Base-by-base conservation (phyloP, 305 asterid genomes). In the Fraxinus baroniana region DNA sequence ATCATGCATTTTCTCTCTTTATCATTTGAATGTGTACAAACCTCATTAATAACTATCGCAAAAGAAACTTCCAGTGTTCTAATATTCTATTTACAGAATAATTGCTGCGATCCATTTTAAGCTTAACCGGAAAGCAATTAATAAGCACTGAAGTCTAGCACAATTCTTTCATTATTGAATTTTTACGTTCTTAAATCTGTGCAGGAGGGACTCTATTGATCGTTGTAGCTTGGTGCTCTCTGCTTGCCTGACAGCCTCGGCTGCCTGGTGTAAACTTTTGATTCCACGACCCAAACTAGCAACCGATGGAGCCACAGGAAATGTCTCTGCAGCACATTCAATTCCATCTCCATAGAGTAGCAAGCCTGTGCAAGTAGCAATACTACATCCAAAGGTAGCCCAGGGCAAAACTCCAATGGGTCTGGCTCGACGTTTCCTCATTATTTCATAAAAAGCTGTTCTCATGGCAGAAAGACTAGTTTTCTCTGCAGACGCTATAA, bases 221-320 rank as follows among this genome's bases (percentile, higher is more conserved):
- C 78, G 90, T 82, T 93, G 97, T 83, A 94, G 86, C 79, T 92
- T 87, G 36, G 93, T 88, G 82, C 91, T 86, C 88, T 94, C 97
- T 24, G 88, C 86, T 78, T 86, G 90, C 87, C 86, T 84, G 33
- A 89, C 90, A 3, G 87, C 90, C 83, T 80, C 78, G 18, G 99
- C 90, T 7, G 97, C 95, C 83, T 86, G 87, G 74, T 89, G 99
- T 72, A 96, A 80, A 62, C 89, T 96, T 55, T 82, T 89, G 79
- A 95, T 88, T 62, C 99, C 99, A 36, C 98, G 95, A 24, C 99
- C 99, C 93, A 95, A 89, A 80, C 90, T 90, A 39, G 98, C 99
- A 55, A 96, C 94, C 0, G 98, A 94, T 76, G 91, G 91, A 80
- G 99, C 99, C 1, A 89, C 83, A 8, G 98, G 99, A 68, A 90